Evolutionary conservation across 192 early-diverging fungal species (phyloP), one percentile per base, ranked within the genome.

Genomic region (Podila epigama): DNA sequence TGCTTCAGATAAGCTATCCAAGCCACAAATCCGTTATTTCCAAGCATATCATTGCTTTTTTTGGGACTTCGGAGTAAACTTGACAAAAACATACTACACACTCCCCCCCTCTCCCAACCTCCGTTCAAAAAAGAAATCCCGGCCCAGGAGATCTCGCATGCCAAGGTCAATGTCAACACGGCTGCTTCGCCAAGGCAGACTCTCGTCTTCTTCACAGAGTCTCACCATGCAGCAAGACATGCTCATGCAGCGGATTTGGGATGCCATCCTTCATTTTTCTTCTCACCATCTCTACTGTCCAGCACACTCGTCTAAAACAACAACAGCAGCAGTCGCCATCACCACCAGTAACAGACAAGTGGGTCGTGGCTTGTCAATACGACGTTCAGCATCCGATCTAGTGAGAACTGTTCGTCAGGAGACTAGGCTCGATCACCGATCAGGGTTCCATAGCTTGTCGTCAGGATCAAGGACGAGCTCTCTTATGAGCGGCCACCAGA

Each of bases 251-350:
- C 39, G 13, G 51, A 63, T 61, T 53, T 77, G 73, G 73, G 58
- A 51, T 29, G 60, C 60, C 7, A 61, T 77, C 40, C 68, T 77
- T 77, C 73, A 64, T 31, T 68, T 68, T 51, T 77, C 73, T 6
- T 65, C 73, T 12, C 52, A 66, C 18, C 73, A 77, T 44, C 66
- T 77, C 28, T 77, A 63, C 27, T 77, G 73, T 16, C 60, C 73
- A 10, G 66, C 73, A 6, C 73, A 77, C 29, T 60, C 73, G 1
- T 33, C 51, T 20, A 28, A 51, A 2, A 15, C 25, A n/a, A 31
- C 29, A 11, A 40, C 28, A 22, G 18, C 28, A 1, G n/a, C n/a
- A 29, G 9, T 16, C 11, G 12, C 40, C 9, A 50, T 18, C 5
- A 25, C 40, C 10, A 13, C 42, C 16, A 15, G 37, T 22, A 10